Conservation (phyloP, 495 filamentous ascomycete genomes). For the Glonium stellatum region DNA sequence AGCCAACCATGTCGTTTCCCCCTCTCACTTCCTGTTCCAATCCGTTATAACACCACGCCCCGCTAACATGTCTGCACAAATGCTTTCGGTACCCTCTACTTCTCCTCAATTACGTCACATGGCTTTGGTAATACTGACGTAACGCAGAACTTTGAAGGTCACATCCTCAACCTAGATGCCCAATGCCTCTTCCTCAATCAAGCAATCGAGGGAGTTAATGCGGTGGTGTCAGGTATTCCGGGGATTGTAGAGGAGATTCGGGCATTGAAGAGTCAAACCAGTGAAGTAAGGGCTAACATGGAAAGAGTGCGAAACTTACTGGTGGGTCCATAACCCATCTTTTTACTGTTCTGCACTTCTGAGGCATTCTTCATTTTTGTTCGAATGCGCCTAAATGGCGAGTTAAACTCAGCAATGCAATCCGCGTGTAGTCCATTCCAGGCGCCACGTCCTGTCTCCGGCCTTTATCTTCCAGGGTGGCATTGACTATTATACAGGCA, state of each 20-base stretch:
- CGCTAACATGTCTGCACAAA: not conserved
- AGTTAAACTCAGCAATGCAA: too few species aligned
- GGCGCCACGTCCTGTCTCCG: too few species aligned
- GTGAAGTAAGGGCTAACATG: not conserved
- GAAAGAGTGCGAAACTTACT: not conserved
- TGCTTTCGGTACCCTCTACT: not conserved
- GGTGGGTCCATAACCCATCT: not conserved
- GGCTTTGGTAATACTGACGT: not conserved
- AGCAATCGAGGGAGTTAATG: not conserved
- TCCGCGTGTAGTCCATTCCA: too few species aligned
- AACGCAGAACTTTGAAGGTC: slow-evolving; percentile 5
- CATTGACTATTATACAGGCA: too few species aligned
- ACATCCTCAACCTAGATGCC: slow-evolving; percentile 5
- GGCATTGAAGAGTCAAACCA: not conserved
- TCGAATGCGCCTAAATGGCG: too few species aligned
- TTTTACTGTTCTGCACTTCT: not conserved
- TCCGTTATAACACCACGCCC: not conserved
- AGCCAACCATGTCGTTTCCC: too few species aligned
- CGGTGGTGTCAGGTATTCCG: not conserved
- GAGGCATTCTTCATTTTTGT: too few species aligned
- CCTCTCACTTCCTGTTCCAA: too few species aligned
- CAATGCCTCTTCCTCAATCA: slow-evolving; percentile 5
- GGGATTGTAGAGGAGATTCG: not conserved
- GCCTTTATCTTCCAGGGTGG: too few species aligned
- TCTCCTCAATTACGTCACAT: not conserved